Evolutionary conservation across 805 yeast species (phyloP).

Genomic region (Lachancea dasiensis): DNA sequence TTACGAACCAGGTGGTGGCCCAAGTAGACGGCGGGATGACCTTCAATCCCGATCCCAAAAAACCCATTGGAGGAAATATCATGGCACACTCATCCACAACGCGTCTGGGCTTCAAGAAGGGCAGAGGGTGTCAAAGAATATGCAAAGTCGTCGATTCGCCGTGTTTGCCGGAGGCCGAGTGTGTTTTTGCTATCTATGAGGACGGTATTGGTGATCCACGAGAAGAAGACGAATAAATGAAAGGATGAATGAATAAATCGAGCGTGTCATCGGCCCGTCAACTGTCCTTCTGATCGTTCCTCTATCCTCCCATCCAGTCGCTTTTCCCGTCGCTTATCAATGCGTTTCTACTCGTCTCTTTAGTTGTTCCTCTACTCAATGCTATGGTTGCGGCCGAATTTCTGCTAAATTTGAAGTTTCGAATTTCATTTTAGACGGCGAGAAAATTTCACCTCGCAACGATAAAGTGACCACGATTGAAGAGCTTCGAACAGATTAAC

Average conservation of each 20-base stretch:
- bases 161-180: slow-evolving; percentile 91
- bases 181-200: slow-evolving; percentile 91
- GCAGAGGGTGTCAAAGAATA: slow-evolving; percentile 84
- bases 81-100: slow-evolving; percentile 97
- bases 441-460: slow-evolving; percentile 7
- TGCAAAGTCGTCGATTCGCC: slow-evolving; percentile 96
- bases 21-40: slow-evolving; percentile 85
- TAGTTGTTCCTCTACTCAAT: neutral
- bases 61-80: slow-evolving; percentile 97
- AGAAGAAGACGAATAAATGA: slow-evolving; percentile 54
- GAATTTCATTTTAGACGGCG: slow-evolving; percentile 4
- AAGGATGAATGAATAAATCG: no score
- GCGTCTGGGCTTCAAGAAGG: slow-evolving; percentile 82
- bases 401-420: neutral
- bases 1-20: slow-evolving; percentile 95
- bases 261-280: no score
- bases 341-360: neutral
- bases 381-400: neutral
- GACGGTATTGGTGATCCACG: slow-evolving; percentile 97
- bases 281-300: no score
- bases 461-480: no score
- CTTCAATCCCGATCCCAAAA: slow-evolving; percentile 93
- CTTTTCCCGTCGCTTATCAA: no score
- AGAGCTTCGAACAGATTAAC: no score
- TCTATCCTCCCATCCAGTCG: no score